phyloP scores from a whole-genome alignment of 768 basidiomycete species.

The Termitomyces sp. region DNA sequence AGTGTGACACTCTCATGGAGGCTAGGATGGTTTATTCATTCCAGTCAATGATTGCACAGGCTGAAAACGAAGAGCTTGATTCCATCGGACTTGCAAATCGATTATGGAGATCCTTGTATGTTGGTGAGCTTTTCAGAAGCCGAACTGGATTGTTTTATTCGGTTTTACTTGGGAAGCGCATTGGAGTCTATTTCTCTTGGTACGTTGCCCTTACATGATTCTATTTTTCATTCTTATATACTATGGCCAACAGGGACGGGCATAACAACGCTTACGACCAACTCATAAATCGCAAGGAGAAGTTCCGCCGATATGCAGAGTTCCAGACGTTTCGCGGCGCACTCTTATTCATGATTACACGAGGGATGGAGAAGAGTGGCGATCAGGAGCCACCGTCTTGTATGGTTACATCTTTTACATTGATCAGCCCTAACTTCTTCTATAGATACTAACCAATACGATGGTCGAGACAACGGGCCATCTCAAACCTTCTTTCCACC shows the following conservation, averaged over 20 bases:
- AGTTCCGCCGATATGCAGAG: not conserved
- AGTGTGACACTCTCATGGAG: not conserved
- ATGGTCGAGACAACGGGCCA: not conserved
- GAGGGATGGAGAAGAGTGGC: not conserved
- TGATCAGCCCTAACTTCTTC: not conserved
- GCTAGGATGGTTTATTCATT: not conserved
- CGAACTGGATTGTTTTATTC: not conserved
- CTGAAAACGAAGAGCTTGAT: not conserved
- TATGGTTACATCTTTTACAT: not conserved
- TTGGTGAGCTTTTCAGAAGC: not conserved
- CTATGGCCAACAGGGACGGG: not conserved
- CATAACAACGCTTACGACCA: not conserved
- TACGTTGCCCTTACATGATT: not conserved
- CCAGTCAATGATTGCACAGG: not conserved
- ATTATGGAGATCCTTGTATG: not conserved
- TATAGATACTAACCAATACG: not conserved
- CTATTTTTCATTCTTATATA: not conserved
- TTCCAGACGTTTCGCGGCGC: not conserved
- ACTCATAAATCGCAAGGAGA: not conserved
- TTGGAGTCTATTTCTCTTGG: not conserved
- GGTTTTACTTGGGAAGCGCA: not conserved
- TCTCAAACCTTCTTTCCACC: not conserved
- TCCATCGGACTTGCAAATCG: not conserved
- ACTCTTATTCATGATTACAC: not conserved
- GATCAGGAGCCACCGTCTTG: not conserved